These are phyloP conservation scores for Alternaria triticina DNA, from an alignment of 2,329 filamentous ascomycete genomes.

Conservation along the genomic window DNA sequence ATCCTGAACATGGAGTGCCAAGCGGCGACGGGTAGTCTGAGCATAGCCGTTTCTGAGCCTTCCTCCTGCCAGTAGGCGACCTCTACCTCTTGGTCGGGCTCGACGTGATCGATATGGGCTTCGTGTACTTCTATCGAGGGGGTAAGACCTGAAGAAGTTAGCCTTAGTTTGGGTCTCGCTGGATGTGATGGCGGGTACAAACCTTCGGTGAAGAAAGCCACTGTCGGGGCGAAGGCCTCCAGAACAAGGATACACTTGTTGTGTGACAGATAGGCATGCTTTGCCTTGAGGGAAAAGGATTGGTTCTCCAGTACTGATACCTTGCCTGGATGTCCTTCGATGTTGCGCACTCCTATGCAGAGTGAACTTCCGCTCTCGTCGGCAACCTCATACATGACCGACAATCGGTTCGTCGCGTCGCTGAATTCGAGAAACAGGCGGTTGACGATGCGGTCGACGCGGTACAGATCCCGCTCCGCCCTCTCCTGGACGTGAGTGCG, in stretches of 20 bases:
- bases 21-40: not conserved
- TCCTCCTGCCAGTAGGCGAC: not conserved
- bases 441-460: not conserved
- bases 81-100: not conserved
- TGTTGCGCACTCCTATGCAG: not conserved
- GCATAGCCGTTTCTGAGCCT: not conserved
- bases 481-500: not conserved
- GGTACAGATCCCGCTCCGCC: not conserved
- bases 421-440: not conserved
- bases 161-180: not conserved
- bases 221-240: not conserved
- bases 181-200: not conserved
- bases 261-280: not conserved
- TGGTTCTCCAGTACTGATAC: not conserved
- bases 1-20: not conserved
- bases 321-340: not conserved
- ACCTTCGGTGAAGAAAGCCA: not conserved
- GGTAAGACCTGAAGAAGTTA: not conserved
- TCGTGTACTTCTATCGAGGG: not conserved
- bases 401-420: not conserved
- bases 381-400: not conserved
- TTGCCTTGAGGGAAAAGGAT: not conserved
- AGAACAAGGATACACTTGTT: not conserved
- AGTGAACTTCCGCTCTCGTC: not conserved
- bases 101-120: not conserved